These are phyloP conservation scores for Viola odorata DNA, from an alignment of 345 rosid species.

Conservation along the genomic window DNA sequence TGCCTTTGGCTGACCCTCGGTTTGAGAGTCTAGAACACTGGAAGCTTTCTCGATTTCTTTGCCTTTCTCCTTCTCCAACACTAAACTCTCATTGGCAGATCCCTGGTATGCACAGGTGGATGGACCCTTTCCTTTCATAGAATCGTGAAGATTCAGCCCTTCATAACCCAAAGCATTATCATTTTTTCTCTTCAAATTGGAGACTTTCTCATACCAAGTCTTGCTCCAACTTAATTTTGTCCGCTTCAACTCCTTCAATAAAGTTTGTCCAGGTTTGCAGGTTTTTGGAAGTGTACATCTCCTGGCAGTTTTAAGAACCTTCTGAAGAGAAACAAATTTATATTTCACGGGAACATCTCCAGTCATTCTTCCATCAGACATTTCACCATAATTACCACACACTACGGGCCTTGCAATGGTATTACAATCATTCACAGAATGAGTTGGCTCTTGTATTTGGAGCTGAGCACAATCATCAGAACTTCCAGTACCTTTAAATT, in stretches of 20 bases:
- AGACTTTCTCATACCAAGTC: constrained; percentile 12
- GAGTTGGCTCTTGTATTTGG: constrained; percentile 10
- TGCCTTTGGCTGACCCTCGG: constrained; percentile 14
- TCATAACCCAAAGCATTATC: constrained; percentile 9
- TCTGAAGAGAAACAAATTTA: constrained; percentile 42
- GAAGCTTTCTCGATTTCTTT: constrained; percentile 9
- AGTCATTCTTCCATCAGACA: constrained; percentile 21
- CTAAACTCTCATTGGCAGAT: constrained; percentile 14
- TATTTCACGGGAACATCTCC: constrained; percentile 19
- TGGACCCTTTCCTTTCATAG: constrained; percentile 12
- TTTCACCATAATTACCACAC: constrained; percentile 42
- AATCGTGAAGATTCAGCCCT: constrained; percentile 14
- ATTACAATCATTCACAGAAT: constrained; percentile 7
- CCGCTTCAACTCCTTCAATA: constrained; percentile 11
- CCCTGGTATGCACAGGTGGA: constrained; percentile 10
- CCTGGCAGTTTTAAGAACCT: constrained; percentile 27
- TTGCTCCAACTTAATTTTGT: constrained; percentile 7
- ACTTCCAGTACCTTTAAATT: constrained; percentile 13
- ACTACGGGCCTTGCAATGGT: constrained; percentile 36
- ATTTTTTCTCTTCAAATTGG: constrained; percentile 12
- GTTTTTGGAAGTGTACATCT: constrained; percentile 21
- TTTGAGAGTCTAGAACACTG: constrained; percentile 2
- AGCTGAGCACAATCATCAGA: constrained; percentile 10
- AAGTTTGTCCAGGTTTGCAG: constrained; percentile 16
- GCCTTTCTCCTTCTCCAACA: constrained; percentile 14